Evolutionary conservation across 768 basidiomycete species (phyloP), one percentile per base, ranked within the genome.

Genomic region (Sporobolomyces pararoseus): DNA sequence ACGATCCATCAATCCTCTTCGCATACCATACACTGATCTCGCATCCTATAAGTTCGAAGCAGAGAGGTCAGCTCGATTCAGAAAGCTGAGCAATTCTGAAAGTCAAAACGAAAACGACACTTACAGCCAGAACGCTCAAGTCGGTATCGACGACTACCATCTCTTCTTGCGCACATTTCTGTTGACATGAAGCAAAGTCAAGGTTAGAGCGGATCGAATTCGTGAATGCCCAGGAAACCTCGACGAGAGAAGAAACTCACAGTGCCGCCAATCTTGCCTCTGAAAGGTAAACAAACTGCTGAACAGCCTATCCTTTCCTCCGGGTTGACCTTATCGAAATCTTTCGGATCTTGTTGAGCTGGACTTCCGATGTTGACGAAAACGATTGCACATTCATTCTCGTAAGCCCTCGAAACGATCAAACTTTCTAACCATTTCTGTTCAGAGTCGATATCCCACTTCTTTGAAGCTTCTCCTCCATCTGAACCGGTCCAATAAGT

Each of bases 401-500:
- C 75, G 49, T 70, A 75, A 3, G 71, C 71, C 9, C 75, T 54
- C 5, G 68, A 66, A 39, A 71, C 64, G 46, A 76, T 65, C 16
- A 76, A n/a, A 0, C 25, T 29, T 25, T 71, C 63, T 17, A 76
- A 60, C 63, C 64, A 76, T n/a, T 63, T 61, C 46, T 23, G 31
- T 55, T 76, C 75, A 21, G 59, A 62, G 12, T 66, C 35, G 23
- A 47, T 54, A 62, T 74, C 70, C 60, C 71, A 65, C 32, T 31
- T 14, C 23, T 68, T 61, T 2, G 66, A 63, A 14, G 31, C 62
- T 2, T 57, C 51, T 7, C 53, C 67, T 10, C 59, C 64, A 46
- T 76, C 75, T 23, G 53, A 29, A 3, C 46, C 51, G 46, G 63
- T 67, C 75, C 75, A 76, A 64, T 68, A 76, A 4, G 75, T 75